Evolutionary conservation across 202 grass and related monocot genomes (phyloP).

Genomic region (Cymbopogon flexuosus): DNA sequence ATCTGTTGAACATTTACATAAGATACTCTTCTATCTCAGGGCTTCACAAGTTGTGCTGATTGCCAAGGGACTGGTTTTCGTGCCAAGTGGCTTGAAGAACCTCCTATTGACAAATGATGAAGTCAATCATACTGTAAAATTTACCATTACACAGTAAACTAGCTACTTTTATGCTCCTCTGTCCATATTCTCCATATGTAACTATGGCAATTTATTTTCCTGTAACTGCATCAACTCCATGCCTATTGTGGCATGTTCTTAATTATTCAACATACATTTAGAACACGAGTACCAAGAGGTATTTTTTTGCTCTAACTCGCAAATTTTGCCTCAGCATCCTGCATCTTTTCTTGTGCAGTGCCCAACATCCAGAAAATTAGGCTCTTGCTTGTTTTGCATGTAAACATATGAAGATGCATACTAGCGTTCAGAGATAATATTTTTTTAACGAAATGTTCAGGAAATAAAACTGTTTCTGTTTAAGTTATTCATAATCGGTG

Average conservation of each 20-base stretch:
- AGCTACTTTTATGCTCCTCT: constrained; percentile 27
- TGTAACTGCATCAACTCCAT: constrained; percentile 9
- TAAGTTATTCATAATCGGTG: neutral
- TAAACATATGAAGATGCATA: neutral
- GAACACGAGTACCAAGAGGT: neutral
- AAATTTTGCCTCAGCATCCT: neutral
- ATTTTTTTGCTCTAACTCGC: no score
- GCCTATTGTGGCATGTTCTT: neutral
- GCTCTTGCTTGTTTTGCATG: neutral
- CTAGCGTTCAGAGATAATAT: neutral
- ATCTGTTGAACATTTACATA: constrained; percentile 11
- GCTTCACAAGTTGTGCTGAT: constrained; percentile 57
- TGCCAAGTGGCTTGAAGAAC: constrained; percentile 85
- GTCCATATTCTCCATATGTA: constrained; percentile 17
- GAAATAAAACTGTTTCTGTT: neutral
- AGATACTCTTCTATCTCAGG: constrained; percentile 49
- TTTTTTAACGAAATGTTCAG: neutral
- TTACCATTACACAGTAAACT: constrained; percentile 19
- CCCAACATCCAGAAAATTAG: neutral
- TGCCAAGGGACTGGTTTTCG: constrained; percentile 92
- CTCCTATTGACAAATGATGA: constrained; percentile 40
- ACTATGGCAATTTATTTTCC: neutral
- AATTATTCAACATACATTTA: constrained; percentile 6
- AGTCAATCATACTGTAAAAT: constrained; percentile 22
- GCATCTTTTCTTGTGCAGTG: neutral